Evolutionary conservation across 345 rosid genomes (phyloP).

Genomic region (Pugionium dolabratum): DNA sequence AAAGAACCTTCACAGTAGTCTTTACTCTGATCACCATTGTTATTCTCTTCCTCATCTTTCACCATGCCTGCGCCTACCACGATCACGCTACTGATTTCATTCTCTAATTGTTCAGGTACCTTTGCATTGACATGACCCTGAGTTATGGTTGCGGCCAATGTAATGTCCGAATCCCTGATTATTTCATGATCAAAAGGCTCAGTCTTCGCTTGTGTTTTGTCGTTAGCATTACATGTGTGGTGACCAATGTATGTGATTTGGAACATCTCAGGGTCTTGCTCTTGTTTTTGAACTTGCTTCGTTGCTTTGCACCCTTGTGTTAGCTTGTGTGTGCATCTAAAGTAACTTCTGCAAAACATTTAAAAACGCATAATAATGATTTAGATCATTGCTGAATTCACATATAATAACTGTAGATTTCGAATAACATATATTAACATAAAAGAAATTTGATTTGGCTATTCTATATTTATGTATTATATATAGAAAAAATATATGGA

Average conservation of each 20-base stretch:
- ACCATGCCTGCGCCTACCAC: slow-evolving; percentile 5
- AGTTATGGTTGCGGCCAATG: slow-evolving; percentile 3
- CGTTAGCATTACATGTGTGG: slow-evolving; percentile 60
- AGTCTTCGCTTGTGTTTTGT: slow-evolving; percentile 21
- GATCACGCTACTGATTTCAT: slow-evolving; percentile 9
- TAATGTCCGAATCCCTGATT: slow-evolving; percentile 23
- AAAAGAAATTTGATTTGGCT: background rate
- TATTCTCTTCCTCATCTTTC: slow-evolving; percentile 35
- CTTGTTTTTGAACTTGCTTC: slow-evolving; percentile 69
- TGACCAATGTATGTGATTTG: slow-evolving; percentile 58
- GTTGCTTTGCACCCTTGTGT: slow-evolving; percentile 69
- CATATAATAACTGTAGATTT: background rate
- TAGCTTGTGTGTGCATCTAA: slow-evolving; percentile 76
- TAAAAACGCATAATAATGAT: slow-evolving; percentile 10
- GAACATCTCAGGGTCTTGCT: slow-evolving; percentile 52
- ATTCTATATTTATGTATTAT: background rate
- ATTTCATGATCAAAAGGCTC: slow-evolving; percentile 22
- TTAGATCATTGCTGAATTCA: slow-evolving; percentile 20
- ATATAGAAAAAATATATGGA: slow-evolving; percentile 2
- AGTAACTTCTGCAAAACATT: slow-evolving; percentile 68
- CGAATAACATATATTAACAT: background rate
- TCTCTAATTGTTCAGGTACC: slow-evolving; percentile 24
- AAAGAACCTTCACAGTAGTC: slow-evolving; percentile 31
- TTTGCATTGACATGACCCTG: slow-evolving; percentile 15
- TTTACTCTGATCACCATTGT: slow-evolving; percentile 23